Evolutionary conservation across 192 early-diverging fungal genomes (phyloP), one percentile per base, ranked within the genome.

Genomic region (Pilaira anomala): DNA sequence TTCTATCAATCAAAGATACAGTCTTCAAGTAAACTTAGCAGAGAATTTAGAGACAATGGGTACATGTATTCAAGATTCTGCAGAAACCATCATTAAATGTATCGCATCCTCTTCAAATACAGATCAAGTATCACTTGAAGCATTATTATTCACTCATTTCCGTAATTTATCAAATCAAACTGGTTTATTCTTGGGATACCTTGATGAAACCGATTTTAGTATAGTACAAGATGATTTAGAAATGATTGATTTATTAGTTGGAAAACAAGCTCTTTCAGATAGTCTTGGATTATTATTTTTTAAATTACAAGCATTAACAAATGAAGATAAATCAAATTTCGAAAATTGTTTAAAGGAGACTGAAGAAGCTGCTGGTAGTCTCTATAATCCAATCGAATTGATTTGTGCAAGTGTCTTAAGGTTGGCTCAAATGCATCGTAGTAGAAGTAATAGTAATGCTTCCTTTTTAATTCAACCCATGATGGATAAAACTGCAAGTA

Each of bases 51-150:
- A 72, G 18, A 52, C 60, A 0, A 61, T 62, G 33, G 58, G 64
- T 14, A 60, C 40, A 4, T 41, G 62, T 28, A 62, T 74, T 24
- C 61, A 60, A 14, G 68, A 74, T 18, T 66, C 72, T 11, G 45
- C 58, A 6, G 52, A 66, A 19, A 33, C 22, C 3, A 66, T 66
- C 9, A 59, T 57, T 16, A 50, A 55, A n/a, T 48, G 51, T 39
- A 57, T 66, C 4, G 25, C 36, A 3, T 25, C 29, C 1, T 3
- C 54, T n/a, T 19, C 22, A 1, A 28, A 28, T 1, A 56, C 13
- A 19, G 54, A 56, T 21, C 14, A 14, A 46, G n/a, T 29, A 11
- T 45, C 67, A 5, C 30, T 69, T 3, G 30, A 42, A 0, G 18
- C 49, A 1, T 26, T 62, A 13, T 19, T 69, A 13, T 69, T 69